Percentiles rank a stretch among this genome's conserved stretches.
phyloP scores from a whole-genome alignment of 2,329 filamentous ascomycete genomes.

The Aspergillus fischeri region DNA sequence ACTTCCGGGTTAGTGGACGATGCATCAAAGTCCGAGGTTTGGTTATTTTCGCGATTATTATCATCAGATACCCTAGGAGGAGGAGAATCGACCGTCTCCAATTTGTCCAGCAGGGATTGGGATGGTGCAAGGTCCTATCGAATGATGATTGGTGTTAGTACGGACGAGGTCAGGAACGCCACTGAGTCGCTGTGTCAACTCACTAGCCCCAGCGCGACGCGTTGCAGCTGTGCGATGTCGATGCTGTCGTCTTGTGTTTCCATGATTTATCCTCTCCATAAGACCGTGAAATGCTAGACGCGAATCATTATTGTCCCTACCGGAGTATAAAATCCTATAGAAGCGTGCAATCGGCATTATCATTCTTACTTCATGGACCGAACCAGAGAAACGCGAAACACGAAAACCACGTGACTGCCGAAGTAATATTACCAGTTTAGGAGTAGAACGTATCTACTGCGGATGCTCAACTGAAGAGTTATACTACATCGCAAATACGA shows the following conservation, averaged over 20 bases:
- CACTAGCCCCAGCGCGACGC: slow-evolving; percentile 39
- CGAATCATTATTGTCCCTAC: neutral
- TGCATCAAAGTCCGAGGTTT: neutral
- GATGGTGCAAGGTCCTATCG: slow-evolving; percentile 28
- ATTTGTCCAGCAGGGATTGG: slow-evolving; percentile 16
- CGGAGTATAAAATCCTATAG: neutral
- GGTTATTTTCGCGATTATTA: neutral
- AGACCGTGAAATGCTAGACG: neutral
- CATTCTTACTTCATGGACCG: neutral
- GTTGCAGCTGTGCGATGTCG: slow-evolving; percentile 38
- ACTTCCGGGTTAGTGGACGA: neutral
- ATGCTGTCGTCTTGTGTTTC: slow-evolving; percentile 40
- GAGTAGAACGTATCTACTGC: slow-evolving; percentile 4
- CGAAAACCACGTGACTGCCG: slow-evolving; percentile 24
- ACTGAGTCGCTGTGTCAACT: slow-evolving; percentile 25
- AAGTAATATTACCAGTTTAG: slow-evolving; percentile 24
- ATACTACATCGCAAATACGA: neutral
- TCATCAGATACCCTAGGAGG: neutral
- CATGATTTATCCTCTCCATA: slow-evolving; percentile 20
- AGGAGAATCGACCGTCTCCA: slow-evolving; percentile 7
- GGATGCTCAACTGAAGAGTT: neutral
- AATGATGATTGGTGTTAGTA: slow-evolving; percentile 23
- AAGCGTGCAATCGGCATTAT: neutral
- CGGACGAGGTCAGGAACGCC: slow-evolving; percentile 24
- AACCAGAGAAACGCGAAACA: slow-evolving; percentile 27